Percentiles rank a stretch among this genome's conserved stretches.
Conservation (phyloP, 169 alveolate genomes). For the Plasmodium coatneyi region DNA sequence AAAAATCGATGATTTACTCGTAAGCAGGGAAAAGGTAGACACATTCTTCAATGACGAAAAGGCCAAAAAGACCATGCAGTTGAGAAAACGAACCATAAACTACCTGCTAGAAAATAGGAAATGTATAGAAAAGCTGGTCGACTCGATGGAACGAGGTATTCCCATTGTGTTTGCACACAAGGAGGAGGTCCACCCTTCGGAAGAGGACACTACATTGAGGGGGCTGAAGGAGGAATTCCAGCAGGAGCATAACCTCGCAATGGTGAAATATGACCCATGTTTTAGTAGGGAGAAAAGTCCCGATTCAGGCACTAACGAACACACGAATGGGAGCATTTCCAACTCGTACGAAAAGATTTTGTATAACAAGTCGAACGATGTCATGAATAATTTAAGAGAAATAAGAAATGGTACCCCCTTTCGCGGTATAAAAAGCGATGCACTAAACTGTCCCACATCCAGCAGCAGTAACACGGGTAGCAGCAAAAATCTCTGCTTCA, state of each 20-base stretch:
- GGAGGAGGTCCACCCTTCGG: neutral
- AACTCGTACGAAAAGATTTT: conserved; percentile 47
- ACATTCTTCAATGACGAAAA: conserved; percentile 17
- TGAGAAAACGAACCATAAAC: conserved; percentile 25
- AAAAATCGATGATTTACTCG: conserved; percentile 59
- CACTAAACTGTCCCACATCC: neutral
- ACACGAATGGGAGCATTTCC: neutral
- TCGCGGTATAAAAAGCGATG: neutral
- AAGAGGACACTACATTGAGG: neutral
- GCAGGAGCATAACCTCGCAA: neutral
- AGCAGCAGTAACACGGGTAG: neutral
- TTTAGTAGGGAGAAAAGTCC: neutral
- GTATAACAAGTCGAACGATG: conserved; percentile 29
- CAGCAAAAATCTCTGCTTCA: conserved; percentile 13
- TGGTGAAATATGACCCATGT: neutral
- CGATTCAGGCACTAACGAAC: neutral
- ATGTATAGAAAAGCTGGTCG: conserved; percentile 31
- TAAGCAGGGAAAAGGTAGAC: conserved; percentile 41
- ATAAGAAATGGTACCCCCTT: neutral
- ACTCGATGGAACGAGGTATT: neutral
- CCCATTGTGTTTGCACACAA: neutral
- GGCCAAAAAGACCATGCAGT: conserved; percentile 11
- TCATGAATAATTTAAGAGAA: conserved; percentile 41
- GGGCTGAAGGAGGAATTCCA: neutral
- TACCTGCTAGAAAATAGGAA: conserved; percentile 52